Evolutionary conservation across 2,329 filamentous ascomycete species (phyloP), one percentile per base, ranked within the genome.

Genomic region (Paraphoma sp.): DNA sequence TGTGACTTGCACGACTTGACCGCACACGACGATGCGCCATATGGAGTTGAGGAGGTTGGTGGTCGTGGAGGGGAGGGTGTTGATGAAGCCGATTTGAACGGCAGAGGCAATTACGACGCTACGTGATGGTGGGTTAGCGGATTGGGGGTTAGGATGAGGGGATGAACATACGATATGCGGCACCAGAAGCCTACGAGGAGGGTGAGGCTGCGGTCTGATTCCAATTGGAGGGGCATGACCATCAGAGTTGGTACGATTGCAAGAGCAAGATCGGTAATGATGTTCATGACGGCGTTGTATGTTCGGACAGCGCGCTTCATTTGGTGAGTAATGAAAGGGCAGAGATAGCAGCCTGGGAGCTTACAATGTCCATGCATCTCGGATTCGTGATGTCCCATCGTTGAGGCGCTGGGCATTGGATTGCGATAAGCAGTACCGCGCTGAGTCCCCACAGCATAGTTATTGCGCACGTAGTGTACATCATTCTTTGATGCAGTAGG

Each of bases 1-100:
- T 0, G 47, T 6, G 3, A 51, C 43, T 40, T 60, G 57, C 2
- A 54, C 54, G 17, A 54, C 40, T 23, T 60, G 48, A 16, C 42
- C 48, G 33, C 50, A 51, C 12, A 60, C 51, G 2, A 57, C 47
- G 2, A 57, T 30, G 2, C 5, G 46, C 57, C 57, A 57, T n/a
- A 60, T 51, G 0, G 31, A 33, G 3, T 60, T 12, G 17, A 59
- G 54, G 1, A 57, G 46, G 2, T 57, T 45, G 36, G 6, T 1
- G 30, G 5, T 6, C 29, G 3, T n/a, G 33, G 3, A 11, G 33
- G n/a, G n/a, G 33, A 11, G 33, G 33, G 33, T 38, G 10, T 5
- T 2, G 23, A 38, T 38, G 33, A 38, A 38, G 33, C 10, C 33
- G 33, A 38, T 38, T 38, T 38, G 33, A 6, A n/a, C 33, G 6